Percentiles rank a stretch among this genome's conserved stretches.
These are phyloP conservation scores for Peronospora destructor DNA, from an alignment of 352 stramenopile species.

Conservation along the genomic window DNA sequence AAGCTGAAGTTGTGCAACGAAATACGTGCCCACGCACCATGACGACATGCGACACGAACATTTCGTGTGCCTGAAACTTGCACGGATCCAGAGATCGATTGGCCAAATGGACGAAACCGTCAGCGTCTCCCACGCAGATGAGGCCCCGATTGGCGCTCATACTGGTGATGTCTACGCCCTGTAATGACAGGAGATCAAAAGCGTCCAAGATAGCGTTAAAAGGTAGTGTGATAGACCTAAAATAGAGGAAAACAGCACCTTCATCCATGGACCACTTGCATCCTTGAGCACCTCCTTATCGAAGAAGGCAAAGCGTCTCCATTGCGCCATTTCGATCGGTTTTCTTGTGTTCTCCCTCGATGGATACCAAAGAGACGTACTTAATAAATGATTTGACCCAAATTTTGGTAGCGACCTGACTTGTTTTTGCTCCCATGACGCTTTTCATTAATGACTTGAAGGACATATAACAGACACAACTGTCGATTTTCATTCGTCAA, in stretches of 20 bases:
- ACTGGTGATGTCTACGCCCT: conserved; percentile 80
- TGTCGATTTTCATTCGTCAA: too few species aligned
- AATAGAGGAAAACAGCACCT: conserved; percentile 30
- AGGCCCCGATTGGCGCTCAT: conserved; percentile 85
- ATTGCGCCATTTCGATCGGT: conserved; percentile 64
- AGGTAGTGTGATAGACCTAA: not conserved
- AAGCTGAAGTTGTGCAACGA: not conserved
- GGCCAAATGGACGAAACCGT: conserved; percentile 77
- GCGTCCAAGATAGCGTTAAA: not conserved
- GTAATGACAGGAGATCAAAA: not conserved
- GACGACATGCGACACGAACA: conserved; percentile 84
- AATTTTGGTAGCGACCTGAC: too few species aligned
- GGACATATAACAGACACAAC: too few species aligned
- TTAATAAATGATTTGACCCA: too few species aligned
- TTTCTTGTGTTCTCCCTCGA: conserved; percentile 5
- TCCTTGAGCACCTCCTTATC: conserved; percentile 86
- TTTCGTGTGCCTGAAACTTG: conserved; percentile 78
- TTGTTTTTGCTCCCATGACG: too few species aligned
- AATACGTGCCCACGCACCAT: conserved; percentile 43
- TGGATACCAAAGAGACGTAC: conserved; percentile 17
- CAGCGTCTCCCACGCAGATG: conserved; percentile 76
- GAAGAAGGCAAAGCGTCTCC: conserved; percentile 86
- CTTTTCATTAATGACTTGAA: too few species aligned
- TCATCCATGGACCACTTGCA: conserved; percentile 74
- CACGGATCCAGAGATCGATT: conserved; percentile 59